Base-by-base conservation (phyloP, 257 asterid genomes). In the Coffea eugenioides region DNA sequence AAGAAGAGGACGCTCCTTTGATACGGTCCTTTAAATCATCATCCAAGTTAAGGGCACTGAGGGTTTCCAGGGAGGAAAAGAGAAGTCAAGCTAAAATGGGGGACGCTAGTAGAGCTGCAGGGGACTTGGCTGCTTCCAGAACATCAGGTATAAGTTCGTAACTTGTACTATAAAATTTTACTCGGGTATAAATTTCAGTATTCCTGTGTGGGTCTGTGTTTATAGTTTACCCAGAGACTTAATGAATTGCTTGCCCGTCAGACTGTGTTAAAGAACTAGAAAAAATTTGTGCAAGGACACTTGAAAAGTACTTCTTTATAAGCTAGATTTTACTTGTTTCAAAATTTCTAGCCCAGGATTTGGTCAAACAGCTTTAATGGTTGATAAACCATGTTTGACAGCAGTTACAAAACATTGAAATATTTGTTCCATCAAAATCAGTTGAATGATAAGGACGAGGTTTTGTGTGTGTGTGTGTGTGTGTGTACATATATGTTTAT, bases 1-100 rank as follows among this genome's bases (percentile, higher is more conserved):
- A 90, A 46, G 93, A 91, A 39, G 96, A 81, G 71, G 84, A 92
- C 39, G 90, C 83, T 15, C 96, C 97, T 76, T 80, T 93, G 86
- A 89, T 89, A 76, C 89, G 82, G 79, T 88, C 99, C 65, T 48
- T 91, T 36, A 87, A 85, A 85, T 85, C 94, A 68, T 87, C 96
- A 27, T 25, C 68, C 36, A 62, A 62, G 39, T 36, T 94, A 12
- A 88, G 92, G 90, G 88, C 96, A 46, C 78, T 91, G 79, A 89
- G 79, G 87, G 69, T 88, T 75, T 83, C 98, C 15, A 88, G 84
- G 87, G 92, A 87, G 77, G 88, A 79, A 78, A 83, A 80, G 34
- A 80, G 83, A 79, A 79, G 81, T 79, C 88, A 75, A 76, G 52
- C 85, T 39, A 89, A 57, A 75, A 77, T 89, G 45, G 88, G 81